Evolutionary conservation across 2,329 filamentous ascomycete species (phyloP).

Genomic region (Mariannaea elegans): DNA sequence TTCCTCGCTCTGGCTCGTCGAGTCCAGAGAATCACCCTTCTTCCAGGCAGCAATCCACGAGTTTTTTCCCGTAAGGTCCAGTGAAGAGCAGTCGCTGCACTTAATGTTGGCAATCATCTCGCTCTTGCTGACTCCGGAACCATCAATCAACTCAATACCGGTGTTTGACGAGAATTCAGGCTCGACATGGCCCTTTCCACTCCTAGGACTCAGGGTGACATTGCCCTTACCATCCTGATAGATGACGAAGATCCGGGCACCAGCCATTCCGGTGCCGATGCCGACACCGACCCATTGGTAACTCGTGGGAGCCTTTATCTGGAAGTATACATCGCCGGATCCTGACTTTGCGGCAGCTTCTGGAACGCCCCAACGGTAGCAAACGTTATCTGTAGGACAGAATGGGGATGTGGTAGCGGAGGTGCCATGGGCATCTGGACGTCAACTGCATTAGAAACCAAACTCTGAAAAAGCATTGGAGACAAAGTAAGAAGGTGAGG

Average conservation of each 20-base stretch:
- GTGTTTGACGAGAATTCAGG: conserved; percentile 56
- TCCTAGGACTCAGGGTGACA: conserved; percentile 68
- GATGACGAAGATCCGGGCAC: conserved; percentile 69
- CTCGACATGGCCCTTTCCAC: conserved; percentile 55
- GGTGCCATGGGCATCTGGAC: conserved; percentile 31
- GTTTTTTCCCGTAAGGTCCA: conserved; percentile 53
- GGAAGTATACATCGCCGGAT: conserved; percentile 67
- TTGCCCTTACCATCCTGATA: conserved; percentile 67
- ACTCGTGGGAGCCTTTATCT: conserved; percentile 62
- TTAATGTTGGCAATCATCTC: conserved; percentile 68
- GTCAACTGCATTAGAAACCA: conserved; percentile 18
- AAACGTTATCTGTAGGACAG: conserved; percentile 58
- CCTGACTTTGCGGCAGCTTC: conserved; percentile 55
- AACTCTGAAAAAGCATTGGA: background rate
- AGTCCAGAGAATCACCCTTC: conserved; percentile 55
- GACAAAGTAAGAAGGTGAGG: background rate
- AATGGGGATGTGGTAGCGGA: conserved; percentile 43
- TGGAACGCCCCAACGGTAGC: conserved; percentile 66
- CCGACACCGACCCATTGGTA: conserved; percentile 68
- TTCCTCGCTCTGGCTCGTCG: conserved; percentile 47
- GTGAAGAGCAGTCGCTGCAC: conserved; percentile 61
- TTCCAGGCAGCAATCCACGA: conserved; percentile 66
- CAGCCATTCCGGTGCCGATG: conserved; percentile 63
- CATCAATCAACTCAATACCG: conserved; percentile 62
- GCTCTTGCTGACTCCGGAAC: conserved; percentile 62